These are phyloP conservation scores for Salix suchowensis DNA, from an alignment of 345 rosid species.

Conservation along the genomic window DNA sequence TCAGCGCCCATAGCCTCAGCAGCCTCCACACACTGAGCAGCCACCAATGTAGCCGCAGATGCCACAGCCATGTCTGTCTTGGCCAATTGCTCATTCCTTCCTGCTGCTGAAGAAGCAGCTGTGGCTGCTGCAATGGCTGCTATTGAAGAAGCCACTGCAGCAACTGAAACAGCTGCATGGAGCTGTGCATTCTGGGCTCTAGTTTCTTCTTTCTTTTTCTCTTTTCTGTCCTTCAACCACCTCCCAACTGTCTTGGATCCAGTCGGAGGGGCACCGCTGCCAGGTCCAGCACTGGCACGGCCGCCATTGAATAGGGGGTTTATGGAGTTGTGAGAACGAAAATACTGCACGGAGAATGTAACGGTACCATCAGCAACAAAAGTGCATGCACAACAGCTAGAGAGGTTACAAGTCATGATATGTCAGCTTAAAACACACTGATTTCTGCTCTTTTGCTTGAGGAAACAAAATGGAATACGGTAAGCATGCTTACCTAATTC, in stretches of 20 bases:
- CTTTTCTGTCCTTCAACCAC: slow-evolving; percentile 95
- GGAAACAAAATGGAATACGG: neutral
- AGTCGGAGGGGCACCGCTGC: slow-evolving; percentile 49
- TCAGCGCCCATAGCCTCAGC: slow-evolving; percentile 90
- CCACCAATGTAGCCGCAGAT: slow-evolving; percentile 86
- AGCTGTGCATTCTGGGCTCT: slow-evolving; percentile 85
- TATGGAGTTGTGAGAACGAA: slow-evolving; percentile 77
- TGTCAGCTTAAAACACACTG: neutral
- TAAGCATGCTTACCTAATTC: neutral
- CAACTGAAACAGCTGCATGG: slow-evolving; percentile 86
- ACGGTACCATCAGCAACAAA: neutral
- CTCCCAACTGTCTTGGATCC: slow-evolving; percentile 82
- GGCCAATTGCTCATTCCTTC: slow-evolving; percentile 58
- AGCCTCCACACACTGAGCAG: slow-evolving; percentile 97
- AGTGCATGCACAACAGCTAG: neutral
- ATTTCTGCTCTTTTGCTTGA: neutral
- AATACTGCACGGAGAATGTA: slow-evolving; percentile 43
- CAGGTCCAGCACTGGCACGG: slow-evolving; percentile 44
- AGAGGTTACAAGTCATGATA: neutral
- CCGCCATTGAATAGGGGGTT: slow-evolving; percentile 66
- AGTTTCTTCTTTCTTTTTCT: slow-evolving; percentile 86
- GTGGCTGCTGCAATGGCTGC: slow-evolving; percentile 84
- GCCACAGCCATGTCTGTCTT: slow-evolving; percentile 86
- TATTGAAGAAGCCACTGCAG: slow-evolving; percentile 85
- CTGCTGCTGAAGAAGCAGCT: slow-evolving; percentile 54